phyloP scores from a whole-genome alignment of 148 eudicot species.

The Vaccinium myrtillus region DNA sequence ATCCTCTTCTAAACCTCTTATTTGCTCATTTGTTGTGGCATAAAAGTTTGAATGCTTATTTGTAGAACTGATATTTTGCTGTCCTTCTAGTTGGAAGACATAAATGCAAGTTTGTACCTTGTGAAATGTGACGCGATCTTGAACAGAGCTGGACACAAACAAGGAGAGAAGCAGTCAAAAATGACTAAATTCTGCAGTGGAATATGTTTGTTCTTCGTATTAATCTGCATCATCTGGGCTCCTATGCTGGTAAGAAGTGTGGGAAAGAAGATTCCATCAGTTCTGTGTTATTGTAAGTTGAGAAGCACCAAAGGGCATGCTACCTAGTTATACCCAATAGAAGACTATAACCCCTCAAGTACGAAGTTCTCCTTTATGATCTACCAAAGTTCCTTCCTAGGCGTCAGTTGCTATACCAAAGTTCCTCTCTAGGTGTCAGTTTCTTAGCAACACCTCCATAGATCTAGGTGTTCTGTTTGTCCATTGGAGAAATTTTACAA shows the following conservation, averaged over 20 bases:
- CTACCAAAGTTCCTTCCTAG: background rate
- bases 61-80: constrained; percentile 22
- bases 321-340: background rate
- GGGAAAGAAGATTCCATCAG: constrained; percentile 10
- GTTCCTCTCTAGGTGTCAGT: background rate
- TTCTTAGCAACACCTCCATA: background rate
- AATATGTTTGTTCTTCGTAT: constrained; percentile 84
- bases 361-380: background rate
- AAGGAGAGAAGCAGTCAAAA: constrained; percentile 86
- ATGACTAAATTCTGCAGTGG: constrained; percentile 94
- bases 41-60: constrained; percentile 9
- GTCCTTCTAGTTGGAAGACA: constrained; percentile 81
- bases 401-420: background rate
- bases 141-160: constrained; percentile 79
- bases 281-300: background rate
- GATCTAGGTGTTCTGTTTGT: background rate
- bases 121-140: constrained; percentile 88
- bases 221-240: constrained; percentile 96
- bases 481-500: background rate
- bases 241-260: constrained; percentile 89
- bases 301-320: constrained; percentile 4
- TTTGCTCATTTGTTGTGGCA: constrained; percentile 16
- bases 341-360: background rate
- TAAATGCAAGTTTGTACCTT: constrained; percentile 97
- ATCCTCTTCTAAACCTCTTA: constrained; percentile 2